These are phyloP conservation scores for Sporothrix inflata DNA, from an alignment of 2,329 filamentous ascomycete species.

Conservation along the genomic window DNA sequence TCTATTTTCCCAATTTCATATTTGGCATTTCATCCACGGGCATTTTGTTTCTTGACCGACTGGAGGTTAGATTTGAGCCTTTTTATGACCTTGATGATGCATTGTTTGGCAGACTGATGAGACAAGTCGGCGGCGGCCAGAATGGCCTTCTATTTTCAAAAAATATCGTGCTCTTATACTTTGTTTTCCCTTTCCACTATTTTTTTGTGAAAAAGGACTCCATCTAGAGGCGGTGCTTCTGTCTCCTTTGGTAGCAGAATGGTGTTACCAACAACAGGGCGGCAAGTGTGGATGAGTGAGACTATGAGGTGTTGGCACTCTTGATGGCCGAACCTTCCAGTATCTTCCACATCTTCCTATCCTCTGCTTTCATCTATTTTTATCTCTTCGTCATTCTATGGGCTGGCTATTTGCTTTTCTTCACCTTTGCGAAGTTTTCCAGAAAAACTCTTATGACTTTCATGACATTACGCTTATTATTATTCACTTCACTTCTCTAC, in stretches of 20 bases:
- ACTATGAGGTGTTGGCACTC: not conserved
- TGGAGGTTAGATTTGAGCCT: constrained; percentile 17
- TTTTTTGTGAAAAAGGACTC: too few species aligned
- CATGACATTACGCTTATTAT: not conserved
- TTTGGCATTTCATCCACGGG: not conserved
- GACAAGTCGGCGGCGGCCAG: constrained; percentile 8
- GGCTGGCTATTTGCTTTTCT: not conserved
- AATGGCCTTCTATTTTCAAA: not conserved
- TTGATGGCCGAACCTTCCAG: not conserved
- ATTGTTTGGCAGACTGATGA: constrained; percentile 17
- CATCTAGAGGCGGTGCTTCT: not conserved
- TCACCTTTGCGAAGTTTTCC: not conserved
- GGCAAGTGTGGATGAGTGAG: not conserved
- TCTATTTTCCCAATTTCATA: not conserved
- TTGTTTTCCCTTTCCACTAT: not conserved
- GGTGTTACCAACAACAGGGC: not conserved
- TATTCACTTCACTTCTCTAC: not conserved
- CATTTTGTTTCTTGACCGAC: constrained; percentile 4
- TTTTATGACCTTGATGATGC: constrained; percentile 19
- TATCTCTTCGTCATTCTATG: not conserved
- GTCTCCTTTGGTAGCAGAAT: not conserved
- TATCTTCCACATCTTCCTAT: not conserved
- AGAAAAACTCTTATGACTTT: not conserved
- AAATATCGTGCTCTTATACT: not conserved
- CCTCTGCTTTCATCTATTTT: not conserved